Evolutionary conservation across 768 basidiomycete genomes (phyloP), one percentile per base, ranked within the genome.

Genomic region (Amanita subjunquillea): DNA sequence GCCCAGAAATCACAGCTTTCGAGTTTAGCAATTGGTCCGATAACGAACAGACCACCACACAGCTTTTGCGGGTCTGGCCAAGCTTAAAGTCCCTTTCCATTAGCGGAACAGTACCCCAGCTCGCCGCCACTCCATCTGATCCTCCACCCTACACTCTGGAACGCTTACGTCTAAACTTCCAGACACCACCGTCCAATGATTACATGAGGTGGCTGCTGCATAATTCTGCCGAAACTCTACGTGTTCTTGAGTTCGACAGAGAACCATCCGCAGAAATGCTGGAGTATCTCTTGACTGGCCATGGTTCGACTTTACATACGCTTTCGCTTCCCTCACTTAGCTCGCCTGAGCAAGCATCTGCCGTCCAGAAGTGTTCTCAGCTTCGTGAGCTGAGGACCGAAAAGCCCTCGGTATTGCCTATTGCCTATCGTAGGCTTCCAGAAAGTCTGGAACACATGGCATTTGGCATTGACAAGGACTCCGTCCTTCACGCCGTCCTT

Each of bases 21-120:
- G 74, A 76, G 51, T 82, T 88, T 59, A 77, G 74, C 61, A 87
- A 88, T 61, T 87, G 83, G 83, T 81, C 85, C 9, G 76, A 81
- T 55, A 80, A 83, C 60, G 65, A 72, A 47, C 65, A 76, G 38
- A 68, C 75, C 13, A 67, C 87, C 48, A 67, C 72, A 44, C 81
- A 84, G 63, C 74, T 88, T 38, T 76, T 87, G 56, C 73, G 77
- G 48, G 67, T 82, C 51, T 87, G 81, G 78, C 74, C 83, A 2
- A 69, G 73, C 13, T 66, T 88, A 51, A 68, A 67, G 50, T 73
- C 75, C 20, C 75, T 88, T 32, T 70, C 74, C 48, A 71, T 84
- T 39, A 74, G 76, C 53, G 85, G 83, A 30, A 77, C 76, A n/a
- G 68, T 71, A 4, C 81, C 83, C 6, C 69, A 72, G 52, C 72